Evolutionary conservation across 306 rosid species (phyloP).

Genomic region (Acacia confusa): DNA sequence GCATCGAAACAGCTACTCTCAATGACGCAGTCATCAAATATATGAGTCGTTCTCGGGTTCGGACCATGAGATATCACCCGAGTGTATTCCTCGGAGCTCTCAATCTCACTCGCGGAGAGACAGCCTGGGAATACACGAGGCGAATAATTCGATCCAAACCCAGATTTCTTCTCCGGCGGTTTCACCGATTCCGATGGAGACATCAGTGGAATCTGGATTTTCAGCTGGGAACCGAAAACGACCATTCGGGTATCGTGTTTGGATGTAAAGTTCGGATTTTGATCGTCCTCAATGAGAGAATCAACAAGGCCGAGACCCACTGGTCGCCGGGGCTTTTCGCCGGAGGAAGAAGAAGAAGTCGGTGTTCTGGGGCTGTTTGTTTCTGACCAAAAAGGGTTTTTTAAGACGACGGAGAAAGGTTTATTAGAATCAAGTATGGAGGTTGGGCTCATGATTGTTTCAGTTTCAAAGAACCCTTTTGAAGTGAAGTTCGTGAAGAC

Average conservation of each 20-base stretch:
- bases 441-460: slow-evolving; percentile 73
- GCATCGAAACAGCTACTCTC: slow-evolving; percentile 46
- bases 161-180: slow-evolving; percentile 24
- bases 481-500: slow-evolving; percentile 52
- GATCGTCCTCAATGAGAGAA: slow-evolving; percentile 49
- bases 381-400: slow-evolving; percentile 57
- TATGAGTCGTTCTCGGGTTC: slow-evolving; percentile 73
- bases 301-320: slow-evolving; percentile 74
- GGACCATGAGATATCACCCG: slow-evolving; percentile 74
- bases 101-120: slow-evolving; percentile 63
- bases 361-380: slow-evolving; percentile 47
- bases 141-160: slow-evolving; percentile 26
- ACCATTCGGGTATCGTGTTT: slow-evolving; percentile 52
- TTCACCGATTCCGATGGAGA: slow-evolving; percentile 35
- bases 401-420: slow-evolving; percentile 47
- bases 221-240: slow-evolving; percentile 72
- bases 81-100: slow-evolving; percentile 74
- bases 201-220: slow-evolving; percentile 60
- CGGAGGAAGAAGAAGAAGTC: slow-evolving; percentile 14
- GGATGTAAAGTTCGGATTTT: slow-evolving; percentile 25
- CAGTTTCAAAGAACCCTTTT: slow-evolving; percentile 50
- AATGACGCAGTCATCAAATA: slow-evolving; percentile 67
- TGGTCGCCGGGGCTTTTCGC: slow-evolving; percentile 53
- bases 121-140: slow-evolving; percentile 38
- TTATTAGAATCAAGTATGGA: slow-evolving; percentile 66